Percentiles rank a stretch among this genome's conserved stretches.
These are phyloP conservation scores for Russula compacta DNA, from an alignment of 768 basidiomycete genomes.

Conservation along the genomic window DNA sequence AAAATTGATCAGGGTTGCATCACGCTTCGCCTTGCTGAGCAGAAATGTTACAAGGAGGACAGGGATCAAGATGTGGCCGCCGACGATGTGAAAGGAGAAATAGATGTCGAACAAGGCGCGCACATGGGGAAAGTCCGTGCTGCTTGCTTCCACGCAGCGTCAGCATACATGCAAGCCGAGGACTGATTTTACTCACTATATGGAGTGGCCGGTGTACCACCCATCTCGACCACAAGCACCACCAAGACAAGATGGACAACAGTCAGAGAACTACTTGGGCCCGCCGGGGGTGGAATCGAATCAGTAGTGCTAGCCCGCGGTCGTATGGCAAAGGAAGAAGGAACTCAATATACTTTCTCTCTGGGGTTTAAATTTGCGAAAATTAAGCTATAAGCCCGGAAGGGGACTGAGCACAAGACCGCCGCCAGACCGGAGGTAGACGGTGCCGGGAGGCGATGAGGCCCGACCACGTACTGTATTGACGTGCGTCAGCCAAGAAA, in stretches of 20 bases:
- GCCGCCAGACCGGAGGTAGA: background rate
- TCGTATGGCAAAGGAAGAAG: background rate
- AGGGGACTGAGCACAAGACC: background rate
- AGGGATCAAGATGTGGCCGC: slow-evolving; percentile 5
- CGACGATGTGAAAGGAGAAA: slow-evolving; percentile 7
- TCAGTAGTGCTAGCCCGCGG: background rate
- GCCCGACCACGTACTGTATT: background rate
- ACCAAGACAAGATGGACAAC: background rate
- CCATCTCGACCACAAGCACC: background rate
- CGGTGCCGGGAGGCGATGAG: background rate
- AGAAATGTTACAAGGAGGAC: slow-evolving; percentile 11
- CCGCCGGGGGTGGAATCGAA: background rate
- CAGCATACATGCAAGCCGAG: background rate
- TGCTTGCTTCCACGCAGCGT: background rate
- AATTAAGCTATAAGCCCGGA: too few species aligned
- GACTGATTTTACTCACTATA: background rate
- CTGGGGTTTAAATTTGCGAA: background rate
- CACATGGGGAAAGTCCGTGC: background rate
- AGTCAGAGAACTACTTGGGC: background rate
- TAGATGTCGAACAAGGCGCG: background rate
- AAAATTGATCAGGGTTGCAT: slow-evolving; percentile 7
- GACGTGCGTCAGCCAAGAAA: background rate
- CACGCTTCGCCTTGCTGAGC: slow-evolving; percentile 8
- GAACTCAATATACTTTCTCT: too few species aligned
- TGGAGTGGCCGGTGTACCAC: background rate